phyloP scores from a whole-genome alignment of 2,329 filamentous ascomycete species.

The Botrytis aclada region DNA sequence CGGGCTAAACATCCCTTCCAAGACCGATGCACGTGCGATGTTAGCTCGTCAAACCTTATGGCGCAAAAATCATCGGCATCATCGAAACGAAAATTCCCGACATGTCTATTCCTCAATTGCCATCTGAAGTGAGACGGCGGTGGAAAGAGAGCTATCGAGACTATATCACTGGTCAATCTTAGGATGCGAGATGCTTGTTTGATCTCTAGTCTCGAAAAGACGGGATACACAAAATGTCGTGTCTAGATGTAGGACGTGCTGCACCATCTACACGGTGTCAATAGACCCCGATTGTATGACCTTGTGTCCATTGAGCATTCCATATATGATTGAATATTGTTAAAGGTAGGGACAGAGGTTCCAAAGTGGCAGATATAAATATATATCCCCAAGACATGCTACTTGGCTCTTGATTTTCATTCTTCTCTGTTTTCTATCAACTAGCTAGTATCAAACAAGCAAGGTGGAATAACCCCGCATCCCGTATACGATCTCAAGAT shows the following conservation, averaged over 20 bases:
- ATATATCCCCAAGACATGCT: background rate
- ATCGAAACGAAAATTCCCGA: background rate
- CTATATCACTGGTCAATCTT: background rate
- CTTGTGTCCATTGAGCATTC: background rate
- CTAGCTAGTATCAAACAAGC: background rate
- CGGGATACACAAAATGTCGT: background rate
- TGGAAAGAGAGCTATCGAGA: background rate
- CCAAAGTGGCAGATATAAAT: background rate
- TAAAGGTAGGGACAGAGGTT: background rate
- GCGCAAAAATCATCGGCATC: background rate
- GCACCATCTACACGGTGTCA: background rate
- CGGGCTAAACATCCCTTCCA: background rate
- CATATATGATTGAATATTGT: background rate
- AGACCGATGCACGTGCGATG: background rate
- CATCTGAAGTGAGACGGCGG: background rate
- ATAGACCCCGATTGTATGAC: background rate
- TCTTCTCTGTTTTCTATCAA: background rate
- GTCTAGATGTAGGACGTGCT: background rate
- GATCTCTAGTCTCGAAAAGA: background rate
- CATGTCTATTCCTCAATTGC: background rate
- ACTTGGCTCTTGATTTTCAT: background rate
- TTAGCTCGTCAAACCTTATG: background rate
- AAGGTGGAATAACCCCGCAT: background rate
- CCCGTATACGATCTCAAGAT: background rate
- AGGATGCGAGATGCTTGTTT: background rate